A percentile compares a stretch with the other conserved stretches of the same genome.
Conservation (phyloP, 225 moss, liverwort and hornwort species). For the Asterella californica region DNA sequence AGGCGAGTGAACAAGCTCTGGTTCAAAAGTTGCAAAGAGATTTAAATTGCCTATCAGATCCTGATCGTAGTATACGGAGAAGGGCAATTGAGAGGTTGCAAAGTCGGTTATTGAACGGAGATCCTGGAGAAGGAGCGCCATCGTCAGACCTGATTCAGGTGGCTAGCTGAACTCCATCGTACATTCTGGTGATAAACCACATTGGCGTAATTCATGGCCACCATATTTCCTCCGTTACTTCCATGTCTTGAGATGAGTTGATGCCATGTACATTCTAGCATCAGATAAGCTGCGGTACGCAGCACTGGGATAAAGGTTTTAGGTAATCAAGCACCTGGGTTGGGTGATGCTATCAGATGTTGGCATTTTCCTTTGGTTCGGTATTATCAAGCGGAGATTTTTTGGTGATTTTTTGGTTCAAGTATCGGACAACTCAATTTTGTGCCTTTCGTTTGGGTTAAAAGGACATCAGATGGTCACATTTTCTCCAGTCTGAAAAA, state of each 20-base stretch:
- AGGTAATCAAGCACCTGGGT: neutral
- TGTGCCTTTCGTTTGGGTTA: too few species aligned
- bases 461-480: too few species aligned
- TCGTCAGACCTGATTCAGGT: slow-evolving; percentile 63
- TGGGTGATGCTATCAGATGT: neutral
- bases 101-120: slow-evolving; percentile 60
- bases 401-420: too few species aligned
- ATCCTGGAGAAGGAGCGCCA: slow-evolving; percentile 57
- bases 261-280: neutral
- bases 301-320: too few species aligned
- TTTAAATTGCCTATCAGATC: slow-evolving; percentile 76
- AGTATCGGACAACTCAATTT: too few species aligned
- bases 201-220: neutral
- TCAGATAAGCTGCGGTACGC: neutral
- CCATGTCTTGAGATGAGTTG: neutral
- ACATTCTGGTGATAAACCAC: neutral
- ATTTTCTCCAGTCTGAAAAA: too few species aligned
- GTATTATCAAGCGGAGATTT: too few species aligned
- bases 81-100: slow-evolving; percentile 57
- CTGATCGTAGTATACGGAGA: slow-evolving; percentile 57
- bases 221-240: neutral
- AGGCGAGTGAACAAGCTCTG: slow-evolving; percentile 20
- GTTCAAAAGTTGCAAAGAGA: slow-evolving; percentile 65
- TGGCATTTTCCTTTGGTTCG: neutral
- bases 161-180: neutral